phyloP scores from a whole-genome alignment of 306 rosid species.

The Lathyrus oleraceus region DNA sequence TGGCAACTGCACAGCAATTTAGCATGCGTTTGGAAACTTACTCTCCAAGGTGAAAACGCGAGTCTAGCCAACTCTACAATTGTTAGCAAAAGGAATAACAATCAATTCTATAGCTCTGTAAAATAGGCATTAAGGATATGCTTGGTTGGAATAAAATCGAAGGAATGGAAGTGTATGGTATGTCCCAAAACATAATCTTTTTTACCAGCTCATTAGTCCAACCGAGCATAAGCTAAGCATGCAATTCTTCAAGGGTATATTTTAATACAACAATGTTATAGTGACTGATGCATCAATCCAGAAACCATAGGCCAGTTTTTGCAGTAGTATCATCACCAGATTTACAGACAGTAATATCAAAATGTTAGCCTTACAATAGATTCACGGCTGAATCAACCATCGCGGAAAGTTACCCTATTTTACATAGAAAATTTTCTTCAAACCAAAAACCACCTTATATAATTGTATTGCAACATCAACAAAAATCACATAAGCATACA shows the following conservation, averaged over 20 bases:
- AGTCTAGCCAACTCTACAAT: no score
- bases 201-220: conserved; percentile 13
- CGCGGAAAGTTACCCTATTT: neutral
- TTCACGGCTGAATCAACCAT: neutral
- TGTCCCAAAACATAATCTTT: conserved; percentile 8
- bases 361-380: neutral
- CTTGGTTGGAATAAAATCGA: neutral
- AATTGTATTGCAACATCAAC: neutral
- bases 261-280: neutral
- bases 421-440: neutral
- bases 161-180: neutral
- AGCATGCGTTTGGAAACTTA: no score
- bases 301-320: neutral
- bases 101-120: neutral
- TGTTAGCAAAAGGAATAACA: neutral
- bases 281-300: conserved; percentile 10
- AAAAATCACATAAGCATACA: neutral
- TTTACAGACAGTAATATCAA: neutral
- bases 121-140: neutral
- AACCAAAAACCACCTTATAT: neutral
- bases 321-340: neutral
- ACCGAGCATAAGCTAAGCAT: conserved; percentile 5
- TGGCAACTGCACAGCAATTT: conserved; percentile 6
- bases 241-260: neutral
- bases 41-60: no score